Conservation (phyloP, 2,329 filamentous ascomycete genomes). For the Microcera coccophila region DNA sequence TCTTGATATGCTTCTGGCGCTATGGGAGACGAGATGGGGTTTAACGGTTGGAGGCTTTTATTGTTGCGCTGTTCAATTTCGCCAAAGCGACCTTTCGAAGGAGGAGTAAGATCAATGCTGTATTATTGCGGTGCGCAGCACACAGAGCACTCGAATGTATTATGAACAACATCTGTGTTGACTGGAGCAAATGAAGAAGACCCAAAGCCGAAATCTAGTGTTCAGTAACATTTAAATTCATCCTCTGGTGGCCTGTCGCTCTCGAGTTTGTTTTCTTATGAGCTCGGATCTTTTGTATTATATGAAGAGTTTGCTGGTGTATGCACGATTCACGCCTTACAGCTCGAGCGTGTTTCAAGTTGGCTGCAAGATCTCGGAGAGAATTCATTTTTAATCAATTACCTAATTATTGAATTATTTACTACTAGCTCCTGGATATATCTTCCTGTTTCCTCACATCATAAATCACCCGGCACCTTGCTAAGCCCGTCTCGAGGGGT, state of each 20-base stretch:
- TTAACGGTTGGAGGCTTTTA: constrained; percentile 1
- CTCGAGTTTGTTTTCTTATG: background rate
- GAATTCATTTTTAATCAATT: constrained; percentile 7
- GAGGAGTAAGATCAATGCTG: constrained; percentile 12
- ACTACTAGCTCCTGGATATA: constrained; percentile 12
- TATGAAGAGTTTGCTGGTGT: no score
- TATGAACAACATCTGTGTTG: constrained; percentile 10
- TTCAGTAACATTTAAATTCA: constrained; percentile 7
- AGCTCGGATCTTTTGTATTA: background rate
- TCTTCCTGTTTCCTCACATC: background rate
- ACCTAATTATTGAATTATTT: constrained; percentile 24
- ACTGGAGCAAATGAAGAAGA: constrained; percentile 7
- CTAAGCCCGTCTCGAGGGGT: constrained; percentile 2
- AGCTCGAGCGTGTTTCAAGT: background rate
- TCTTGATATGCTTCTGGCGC: constrained; percentile 18
- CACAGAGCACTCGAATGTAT: constrained; percentile 13
- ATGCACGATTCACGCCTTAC: no score
- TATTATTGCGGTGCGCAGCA: constrained; percentile 16
- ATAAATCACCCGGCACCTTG: constrained; percentile 5
- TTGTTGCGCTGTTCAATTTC: constrained; percentile 7
- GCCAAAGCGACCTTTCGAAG: constrained; percentile 7
- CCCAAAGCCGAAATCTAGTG: constrained; percentile 12
- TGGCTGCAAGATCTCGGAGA: background rate
- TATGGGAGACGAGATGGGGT: constrained; percentile 14
- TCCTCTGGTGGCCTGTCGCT: background rate